Evolutionary conservation across 2,329 filamentous ascomycete species (phyloP), one percentile per base, ranked within the genome.

Genomic region (Simplicillium sp.): DNA sequence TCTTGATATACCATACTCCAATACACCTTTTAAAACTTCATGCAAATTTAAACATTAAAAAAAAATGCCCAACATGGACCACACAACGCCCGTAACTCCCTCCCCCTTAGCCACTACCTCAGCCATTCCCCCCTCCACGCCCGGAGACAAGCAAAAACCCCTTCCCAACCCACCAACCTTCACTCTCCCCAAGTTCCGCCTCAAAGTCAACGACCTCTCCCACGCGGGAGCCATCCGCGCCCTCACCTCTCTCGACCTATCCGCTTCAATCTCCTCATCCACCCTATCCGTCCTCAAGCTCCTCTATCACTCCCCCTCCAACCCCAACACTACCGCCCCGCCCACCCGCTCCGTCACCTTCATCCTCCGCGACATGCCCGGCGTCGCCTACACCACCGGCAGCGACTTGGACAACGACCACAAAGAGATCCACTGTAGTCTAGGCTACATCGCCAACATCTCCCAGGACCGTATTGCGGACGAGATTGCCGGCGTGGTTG

Each of bases 361-460:
- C 29, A 71, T 95, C 44, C 68, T 97, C 4, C 78, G 85, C 25
- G 70, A 79, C 48, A 88, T 94, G 76, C 69, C 66, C 37, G 90
- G 90, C 38, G 86, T 97, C 4, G 90, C 90, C 15, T 94, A 96
- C 66, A 96, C 90, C 2, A 87, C 77, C 0, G 85, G 87, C 47
- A 75, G 69, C 9, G 82, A 88, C 32, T 72, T 94, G 11, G 89
- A 95, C 61, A 50, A 71, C 46, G 84, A 92, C 55, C 87, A 95
- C 68, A 96, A 96, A 57, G 88, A 95, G 59, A 92, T 96, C 47
- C 87, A 96, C 63, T 73, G 97, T 60, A 88, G 80, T 13, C 76
- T 90, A 1, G 65, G 72, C 36, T 95, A 96, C 66, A 79, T 95
- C 50, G 54, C 65, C 34, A 51, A 56, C 36, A 66, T 77, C 47